phyloP scores from a whole-genome alignment of 768 basidiomycete species.

The Kwoniella heveanensis region DNA sequence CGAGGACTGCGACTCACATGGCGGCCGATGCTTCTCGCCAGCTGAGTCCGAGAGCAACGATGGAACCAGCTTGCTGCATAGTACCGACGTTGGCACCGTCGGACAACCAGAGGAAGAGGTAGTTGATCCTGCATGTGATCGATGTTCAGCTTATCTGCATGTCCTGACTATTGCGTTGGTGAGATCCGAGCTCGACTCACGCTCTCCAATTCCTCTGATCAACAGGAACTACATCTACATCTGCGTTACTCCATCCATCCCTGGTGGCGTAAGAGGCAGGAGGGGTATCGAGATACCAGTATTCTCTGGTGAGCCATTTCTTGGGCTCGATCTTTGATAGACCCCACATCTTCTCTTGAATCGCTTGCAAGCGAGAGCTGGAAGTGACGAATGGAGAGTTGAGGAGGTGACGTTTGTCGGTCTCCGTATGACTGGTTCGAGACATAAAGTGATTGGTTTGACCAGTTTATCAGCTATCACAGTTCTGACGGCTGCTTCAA shows the following conservation, averaged over 20 bases:
- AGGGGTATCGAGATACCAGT: constrained; percentile 48
- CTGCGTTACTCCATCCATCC: constrained; percentile 49
- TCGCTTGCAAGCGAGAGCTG: not conserved
- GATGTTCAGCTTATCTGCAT: not conserved
- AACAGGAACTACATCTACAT: constrained; percentile 49
- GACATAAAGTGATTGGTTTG: not conserved
- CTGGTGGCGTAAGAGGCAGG: constrained; percentile 49
- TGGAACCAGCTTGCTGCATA: constrained; percentile 51
- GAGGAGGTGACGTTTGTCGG: not conserved
- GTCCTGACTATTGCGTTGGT: no score
- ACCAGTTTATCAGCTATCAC: not conserved
- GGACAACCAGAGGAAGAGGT: constrained; percentile 49
- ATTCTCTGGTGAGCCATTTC: constrained; percentile 41
- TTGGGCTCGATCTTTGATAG: constrained; percentile 18
- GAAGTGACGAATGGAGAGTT: not conserved
- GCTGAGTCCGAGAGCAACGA: constrained; percentile 45
- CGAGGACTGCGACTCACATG: constrained; percentile 41
- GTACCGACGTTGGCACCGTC: constrained; percentile 53
- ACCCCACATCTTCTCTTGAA: constrained; percentile 10
- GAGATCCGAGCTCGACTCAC: constrained; percentile 30
- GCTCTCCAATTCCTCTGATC: constrained; percentile 48
- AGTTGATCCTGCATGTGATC: constrained; percentile 35
- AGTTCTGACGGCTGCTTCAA: not conserved
- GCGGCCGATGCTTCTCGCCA: constrained; percentile 48
- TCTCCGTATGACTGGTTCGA: not conserved